Percentiles rank a stretch among this genome's conserved stretches.
Evolutionary conservation across 2,329 filamentous ascomycete species (phyloP).

Genomic region (Emergomyces africanus): DNA sequence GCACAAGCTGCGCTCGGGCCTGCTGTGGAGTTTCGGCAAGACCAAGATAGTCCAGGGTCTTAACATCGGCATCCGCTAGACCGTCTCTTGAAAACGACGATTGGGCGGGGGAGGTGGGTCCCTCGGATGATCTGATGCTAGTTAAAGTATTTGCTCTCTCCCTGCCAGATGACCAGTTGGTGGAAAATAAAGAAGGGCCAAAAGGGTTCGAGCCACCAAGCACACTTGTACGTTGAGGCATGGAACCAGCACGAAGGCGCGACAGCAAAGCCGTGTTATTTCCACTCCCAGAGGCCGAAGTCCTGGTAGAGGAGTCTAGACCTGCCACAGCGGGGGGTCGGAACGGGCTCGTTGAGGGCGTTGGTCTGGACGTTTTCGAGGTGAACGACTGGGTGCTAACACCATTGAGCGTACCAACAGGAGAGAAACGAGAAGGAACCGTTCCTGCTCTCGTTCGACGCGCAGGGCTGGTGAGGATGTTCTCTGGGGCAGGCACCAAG

Average conservation of each 20-base stretch:
- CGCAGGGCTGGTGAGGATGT: conserved; percentile 50
- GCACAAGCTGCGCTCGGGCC: conserved; percentile 56
- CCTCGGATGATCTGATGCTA: conserved; percentile 79
- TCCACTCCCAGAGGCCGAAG: conserved; percentile 32
- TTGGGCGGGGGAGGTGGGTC: conserved; percentile 72
- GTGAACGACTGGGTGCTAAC: conserved; percentile 45
- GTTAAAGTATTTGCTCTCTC: conserved; percentile 80
- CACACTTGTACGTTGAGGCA: conserved; percentile 75
- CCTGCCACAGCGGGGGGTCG: conserved; percentile 44
- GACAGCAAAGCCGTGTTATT: conserved; percentile 65
- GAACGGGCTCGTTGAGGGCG: conserved; percentile 78
- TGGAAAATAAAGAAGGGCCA: conserved; percentile 76
- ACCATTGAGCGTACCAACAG: conserved; percentile 51
- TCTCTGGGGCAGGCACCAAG: conserved; percentile 59
- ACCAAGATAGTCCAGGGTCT: conserved; percentile 89
- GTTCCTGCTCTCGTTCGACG: conserved; percentile 85
- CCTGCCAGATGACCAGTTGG: conserved; percentile 68
- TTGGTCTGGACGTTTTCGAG: conserved; percentile 70
- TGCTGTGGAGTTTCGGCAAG: conserved; percentile 87
- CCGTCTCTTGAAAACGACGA: conserved; percentile 80
- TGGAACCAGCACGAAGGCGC: conserved; percentile 78
- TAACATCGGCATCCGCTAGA: conserved; percentile 73
- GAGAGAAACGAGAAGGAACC: conserved; percentile 87
- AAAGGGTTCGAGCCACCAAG: conserved; percentile 54
- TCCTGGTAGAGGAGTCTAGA: conserved; percentile 24